Evolutionary conservation across 805 yeast species (phyloP).

Genomic region (Saturnispora mendoncae): DNA sequence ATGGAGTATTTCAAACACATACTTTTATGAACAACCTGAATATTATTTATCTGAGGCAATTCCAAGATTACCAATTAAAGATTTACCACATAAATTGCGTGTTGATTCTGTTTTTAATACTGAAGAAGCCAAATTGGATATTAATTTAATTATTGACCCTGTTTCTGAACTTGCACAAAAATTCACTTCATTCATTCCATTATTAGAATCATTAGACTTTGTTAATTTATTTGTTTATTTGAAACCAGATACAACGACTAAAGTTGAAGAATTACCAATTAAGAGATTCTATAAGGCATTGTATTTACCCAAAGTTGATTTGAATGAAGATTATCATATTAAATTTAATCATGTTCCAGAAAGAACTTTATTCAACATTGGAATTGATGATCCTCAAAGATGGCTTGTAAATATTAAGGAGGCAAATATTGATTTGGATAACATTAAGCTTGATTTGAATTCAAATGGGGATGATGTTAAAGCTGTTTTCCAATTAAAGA

Average conservation of each 20-base stretch:
- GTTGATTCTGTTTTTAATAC: slow-evolving; percentile 6
- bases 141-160: slow-evolving; percentile 65
- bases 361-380: slow-evolving; percentile 43
- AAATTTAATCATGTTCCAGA: slow-evolving; percentile 42
- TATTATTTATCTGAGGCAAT: slow-evolving; percentile 12
- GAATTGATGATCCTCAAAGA: slow-evolving; percentile 50
- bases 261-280: slow-evolving; percentile 33
- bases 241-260: slow-evolving; percentile 40
- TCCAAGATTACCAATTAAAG: slow-evolving; percentile 18
- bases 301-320: slow-evolving; percentile 14
- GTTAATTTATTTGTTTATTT: slow-evolving; percentile 46
- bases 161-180: slow-evolving; percentile 60
- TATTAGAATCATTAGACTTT: slow-evolving; percentile 36
- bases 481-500: slow-evolving; percentile 43
- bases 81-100: slow-evolving; percentile 6
- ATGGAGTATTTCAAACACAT: slow-evolving; percentile 18
- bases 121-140: slow-evolving; percentile 31
- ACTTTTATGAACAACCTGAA: slow-evolving; percentile 27
- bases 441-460: slow-evolving; percentile 37
- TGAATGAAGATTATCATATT: slow-evolving; percentile 14
- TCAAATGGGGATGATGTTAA: slow-evolving; percentile 28
- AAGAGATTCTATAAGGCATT: slow-evolving; percentile 53
- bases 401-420: slow-evolving; percentile 58
- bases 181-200: slow-evolving; percentile 35
- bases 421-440: slow-evolving; percentile 53